These are phyloP conservation scores for Didymella sp. DNA, from an alignment of 2,329 filamentous ascomycete species.

Conservation along the genomic window DNA sequence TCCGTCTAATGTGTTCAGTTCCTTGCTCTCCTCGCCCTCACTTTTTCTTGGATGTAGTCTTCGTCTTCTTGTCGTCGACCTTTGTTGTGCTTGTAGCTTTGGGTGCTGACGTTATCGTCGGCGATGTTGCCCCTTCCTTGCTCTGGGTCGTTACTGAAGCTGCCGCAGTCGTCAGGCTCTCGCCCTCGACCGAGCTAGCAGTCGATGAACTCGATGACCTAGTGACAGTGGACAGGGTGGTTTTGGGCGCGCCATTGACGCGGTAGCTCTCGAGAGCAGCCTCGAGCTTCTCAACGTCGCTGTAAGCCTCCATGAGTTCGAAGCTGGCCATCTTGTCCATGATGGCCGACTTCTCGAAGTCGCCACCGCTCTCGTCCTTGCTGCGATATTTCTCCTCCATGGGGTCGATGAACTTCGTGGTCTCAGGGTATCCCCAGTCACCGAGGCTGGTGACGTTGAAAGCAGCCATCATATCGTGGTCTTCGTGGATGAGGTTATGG, in stretches of 20 bases:
- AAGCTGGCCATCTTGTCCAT: conserved; percentile 35
- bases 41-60: conserved; percentile 14
- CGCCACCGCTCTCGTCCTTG: conserved; percentile 29
- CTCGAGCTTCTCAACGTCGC: conserved; percentile 32
- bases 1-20: not conserved
- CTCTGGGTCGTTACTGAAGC: not conserved
- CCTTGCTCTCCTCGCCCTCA: not conserved
- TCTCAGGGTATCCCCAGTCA: conserved; percentile 44
- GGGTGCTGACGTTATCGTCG: conserved; percentile 13
- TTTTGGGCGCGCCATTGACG: conserved; percentile 27
- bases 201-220: conserved; percentile 5
- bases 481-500: conserved; percentile 57
- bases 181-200: not conserved
- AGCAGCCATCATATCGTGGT: conserved; percentile 56
- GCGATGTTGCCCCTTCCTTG: not conserved
- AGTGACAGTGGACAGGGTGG: conserved; percentile 26
- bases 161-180: not conserved
- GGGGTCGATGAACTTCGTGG: conserved; percentile 44
- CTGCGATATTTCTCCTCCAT: conserved; percentile 42
- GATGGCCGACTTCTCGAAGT: conserved; percentile 33
- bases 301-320: conserved; percentile 41
- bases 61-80: conserved; percentile 11
- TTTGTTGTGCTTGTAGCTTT: conserved; percentile 15
- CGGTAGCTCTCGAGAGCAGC: conserved; percentile 40
- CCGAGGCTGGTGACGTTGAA: conserved; percentile 52